Evolutionary conservation across 2,329 filamentous ascomycete genomes (phyloP).

Genomic region (Colletotrichum filicis): DNA sequence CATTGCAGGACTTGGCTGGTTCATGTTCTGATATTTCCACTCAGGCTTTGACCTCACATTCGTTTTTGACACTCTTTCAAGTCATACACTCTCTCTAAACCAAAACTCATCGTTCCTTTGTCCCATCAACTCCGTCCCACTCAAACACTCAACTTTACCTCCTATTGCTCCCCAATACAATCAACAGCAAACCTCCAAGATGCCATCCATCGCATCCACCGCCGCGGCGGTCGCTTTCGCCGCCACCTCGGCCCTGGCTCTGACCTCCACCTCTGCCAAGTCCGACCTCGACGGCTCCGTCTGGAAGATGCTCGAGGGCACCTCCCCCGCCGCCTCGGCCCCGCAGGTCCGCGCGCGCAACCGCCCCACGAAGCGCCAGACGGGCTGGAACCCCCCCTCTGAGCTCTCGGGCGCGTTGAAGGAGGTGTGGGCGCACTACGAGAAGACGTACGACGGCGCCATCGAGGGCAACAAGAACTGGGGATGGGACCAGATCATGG

Average conservation of each 20-base stretch:
- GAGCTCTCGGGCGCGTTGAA: slow-evolving; percentile 38
- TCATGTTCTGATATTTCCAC: slow-evolving; percentile 1
- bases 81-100: too few relatives aligned
- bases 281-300: slow-evolving; percentile 42
- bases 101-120: not conserved
- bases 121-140: too few relatives aligned
- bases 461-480: slow-evolving; percentile 43
- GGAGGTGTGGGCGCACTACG: slow-evolving; percentile 45
- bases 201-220: slow-evolving; percentile 38
- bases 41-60: not conserved
- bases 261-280: slow-evolving; percentile 35
- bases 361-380: slow-evolving; percentile 41
- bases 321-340: not conserved
- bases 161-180: too few relatives aligned
- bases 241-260: slow-evolving; percentile 35
- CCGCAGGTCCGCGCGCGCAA: slow-evolving; percentile 32
- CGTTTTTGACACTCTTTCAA: not conserved
- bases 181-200: slow-evolving; percentile 12
- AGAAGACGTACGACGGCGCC: slow-evolving; percentile 40
- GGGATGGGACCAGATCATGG: slow-evolving; percentile 47
- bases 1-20: not conserved
- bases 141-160: too few relatives aligned
- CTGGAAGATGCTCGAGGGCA: slow-evolving; percentile 36
- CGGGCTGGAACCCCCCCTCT: slow-evolving; percentile 42
- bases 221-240: slow-evolving; percentile 38